Evolutionary conservation across 2,329 filamentous ascomycete species (phyloP), one percentile per base, ranked within the genome.

Genomic region (Neonectria sp.): DNA sequence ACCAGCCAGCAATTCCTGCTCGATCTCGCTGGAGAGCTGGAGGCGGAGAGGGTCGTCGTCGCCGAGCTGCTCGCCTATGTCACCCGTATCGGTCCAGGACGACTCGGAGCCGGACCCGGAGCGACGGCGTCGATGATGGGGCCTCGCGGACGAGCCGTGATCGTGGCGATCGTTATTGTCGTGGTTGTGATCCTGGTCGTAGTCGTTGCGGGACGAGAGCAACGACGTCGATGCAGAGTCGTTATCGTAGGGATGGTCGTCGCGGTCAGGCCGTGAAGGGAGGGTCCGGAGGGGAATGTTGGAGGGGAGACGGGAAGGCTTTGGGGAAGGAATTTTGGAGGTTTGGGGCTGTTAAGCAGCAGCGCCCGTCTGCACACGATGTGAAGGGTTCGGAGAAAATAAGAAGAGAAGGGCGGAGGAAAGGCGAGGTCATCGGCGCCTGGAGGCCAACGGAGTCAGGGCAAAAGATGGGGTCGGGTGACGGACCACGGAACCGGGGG

Each of bases 81-180:
- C 96, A 78, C 95, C 95, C 51, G 95, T 97, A 82, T 98, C 95
- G 79, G 93, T 95, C 95, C 94, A 98, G 75, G 93, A 90, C 66
- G 91, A 94, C 70, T 85, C 84, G 81, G 93, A 93, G 76, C 86
- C 86, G 76, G 86, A 88, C 77, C 82, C 82, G 73, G 80, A 82
- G 74, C 78, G 82, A 49, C 65, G 74, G 57, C 65, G 73, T 48
- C 65, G 69, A 59, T 65, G 63, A 55, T 55, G 51, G 60, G 88
- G 89, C 43, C 52, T 63, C 63, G 62, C 65, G 73, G 85, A 87
- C 79, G 80, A 79, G 74, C 83, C 81, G 77, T 81, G 89, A 69
- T 79, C 78, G 77, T 79, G 79, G 78, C 79, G 51, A 64, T 71
- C 70, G 75, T 85, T 87, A 79, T 80, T 80, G 75, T 70, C 70